Evolutionary conservation across 495 filamentous ascomycete species (phyloP), one percentile per base, ranked within the genome.

Genomic region (Aspergillus avenaceus): DNA sequence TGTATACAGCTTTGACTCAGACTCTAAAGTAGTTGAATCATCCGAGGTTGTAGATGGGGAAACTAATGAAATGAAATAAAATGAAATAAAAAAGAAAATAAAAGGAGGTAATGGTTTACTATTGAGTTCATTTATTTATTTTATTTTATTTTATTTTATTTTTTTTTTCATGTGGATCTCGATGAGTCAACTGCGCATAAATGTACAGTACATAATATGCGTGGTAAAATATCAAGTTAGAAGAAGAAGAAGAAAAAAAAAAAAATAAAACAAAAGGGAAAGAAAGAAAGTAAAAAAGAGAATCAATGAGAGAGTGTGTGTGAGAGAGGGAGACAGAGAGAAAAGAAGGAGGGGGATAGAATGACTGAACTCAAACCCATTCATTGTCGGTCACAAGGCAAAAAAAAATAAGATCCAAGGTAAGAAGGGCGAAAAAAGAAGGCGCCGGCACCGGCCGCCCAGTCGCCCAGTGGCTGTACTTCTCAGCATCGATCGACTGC

Each of bases 171-270:
- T 5, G 19, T n/a, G 19, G 11, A 41, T 3, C 41, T 31, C 26
- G 14, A 45, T 45, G 42, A 45, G 42, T 45, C 26, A 16, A 45
- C 42, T 9, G 25, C 16, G 27, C 42, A 45, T 31, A 16, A 31
- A 31, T 21, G 21, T n/a, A 21, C 9, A 11, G n/a, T 16, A 38
- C n/a, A 38, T 16, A 38, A 38, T 38, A 13, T 45, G 26, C 23
- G 42, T 43, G 41, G 41, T 14, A 38, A 21, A 38, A 36, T 12
- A 36, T 5, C 13, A 37, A n/a, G 4, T 14, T 16, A 37, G 3
- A 16, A 14, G n/a, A 19, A 22, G n/a, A 25, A 38, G n/a, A 5
- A 38, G 36, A 38, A 14, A 42, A 25, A 25, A 23, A 22, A 31
- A 31, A 31, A 31, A 19, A 37, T 37, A 19, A 16, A n/a, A n/a